Percentiles rank a stretch among this genome's conserved stretches.
phyloP scores from a whole-genome alignment of 2,329 filamentous ascomycete species.

The Monosporascus cannonballus region DNA sequence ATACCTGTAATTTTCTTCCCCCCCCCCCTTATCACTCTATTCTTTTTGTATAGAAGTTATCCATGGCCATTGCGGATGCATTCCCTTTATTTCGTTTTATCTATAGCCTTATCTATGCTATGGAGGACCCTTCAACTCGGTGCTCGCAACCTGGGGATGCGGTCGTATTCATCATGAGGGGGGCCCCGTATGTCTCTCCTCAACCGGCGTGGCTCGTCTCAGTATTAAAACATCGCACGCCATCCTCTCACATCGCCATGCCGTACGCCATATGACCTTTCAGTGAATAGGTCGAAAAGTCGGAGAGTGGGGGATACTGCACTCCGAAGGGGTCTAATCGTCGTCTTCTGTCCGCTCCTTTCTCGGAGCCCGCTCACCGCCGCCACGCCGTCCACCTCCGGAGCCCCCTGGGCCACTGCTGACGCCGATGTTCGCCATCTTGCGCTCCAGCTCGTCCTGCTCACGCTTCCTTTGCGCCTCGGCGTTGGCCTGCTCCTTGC shows the following conservation, averaged over 20 bases:
- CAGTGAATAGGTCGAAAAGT: constrained; percentile 18
- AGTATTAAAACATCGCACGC: not conserved
- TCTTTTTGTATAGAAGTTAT: too few species aligned
- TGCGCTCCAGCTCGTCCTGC: constrained; percentile 63
- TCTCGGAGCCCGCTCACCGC: constrained; percentile 27
- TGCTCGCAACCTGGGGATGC: not conserved
- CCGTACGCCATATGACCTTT: constrained; percentile 22
- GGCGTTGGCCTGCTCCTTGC: constrained; percentile 74
- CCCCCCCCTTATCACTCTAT: too few species aligned
- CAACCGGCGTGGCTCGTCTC: not conserved
- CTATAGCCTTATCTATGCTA: too few species aligned
- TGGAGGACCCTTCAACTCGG: too few species aligned
- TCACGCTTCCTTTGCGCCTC: constrained; percentile 73
- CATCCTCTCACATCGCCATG: constrained; percentile 19
- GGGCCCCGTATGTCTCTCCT: not conserved
- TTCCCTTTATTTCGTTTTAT: too few species aligned
- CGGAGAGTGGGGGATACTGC: constrained; percentile 12
- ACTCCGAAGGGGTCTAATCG: constrained; percentile 34
- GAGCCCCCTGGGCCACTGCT: constrained; percentile 28
- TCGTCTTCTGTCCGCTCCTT: constrained; percentile 50
- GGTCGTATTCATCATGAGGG: not conserved
- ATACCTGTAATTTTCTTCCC: too few species aligned
- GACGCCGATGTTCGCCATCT: constrained; percentile 42
- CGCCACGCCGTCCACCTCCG: constrained; percentile 23
- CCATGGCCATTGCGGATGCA: too few species aligned